Base-by-base conservation (phyloP, 371 early-diverging fungal genomes). In the Saksenaea oblongispora region DNA sequence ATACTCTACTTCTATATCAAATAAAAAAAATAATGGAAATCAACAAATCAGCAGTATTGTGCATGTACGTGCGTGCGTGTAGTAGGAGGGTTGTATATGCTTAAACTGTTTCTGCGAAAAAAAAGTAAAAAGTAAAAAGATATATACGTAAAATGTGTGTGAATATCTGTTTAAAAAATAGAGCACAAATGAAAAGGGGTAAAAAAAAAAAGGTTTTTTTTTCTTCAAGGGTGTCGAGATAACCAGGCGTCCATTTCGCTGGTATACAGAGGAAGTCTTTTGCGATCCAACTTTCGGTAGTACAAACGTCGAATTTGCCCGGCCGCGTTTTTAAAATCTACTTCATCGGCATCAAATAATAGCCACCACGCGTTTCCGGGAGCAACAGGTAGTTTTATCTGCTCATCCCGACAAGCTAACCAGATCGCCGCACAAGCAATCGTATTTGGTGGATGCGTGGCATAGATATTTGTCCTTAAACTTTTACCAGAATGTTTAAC, bases 371-470 rank as follows among this genome's bases (percentile, higher is more conserved):
- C 73, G 31, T 70, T 54, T 7, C 73, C 78, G 1, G 91, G 83
- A 15, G 90, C 87, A 11, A 66, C 75, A 4, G 97, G 97, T 36
- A 98, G 72, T 27, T 74, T 70, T 10, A 94, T 78, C 4, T 71
- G 70, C 44, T 75, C 77, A 31, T 86, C 85, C 28, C 90, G 70
- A 22, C 94, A 91, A 0, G 95, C 93, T 36, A 97, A 73, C 78
- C 82, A 91, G n/a, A 98, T 92, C 0, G 88, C 91, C 2, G 94
- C 94, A 64, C 92, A 93, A 0, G 98, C 97, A 70, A 98, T 92
- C 0, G 90, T 87, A 18, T 87, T 86, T 0, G 96, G 94, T 61
- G 96, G 93, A 66, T 92, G 94, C 42, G 88, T 89, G 9, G 91
- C 92, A 65, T 90, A 92, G 0, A 94, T 78, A 24, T 75, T 86